Percentiles rank a stretch among this genome's conserved stretches.
phyloP scores from a whole-genome alignment of 805 yeast genomes.

The Pichia eremophila region DNA sequence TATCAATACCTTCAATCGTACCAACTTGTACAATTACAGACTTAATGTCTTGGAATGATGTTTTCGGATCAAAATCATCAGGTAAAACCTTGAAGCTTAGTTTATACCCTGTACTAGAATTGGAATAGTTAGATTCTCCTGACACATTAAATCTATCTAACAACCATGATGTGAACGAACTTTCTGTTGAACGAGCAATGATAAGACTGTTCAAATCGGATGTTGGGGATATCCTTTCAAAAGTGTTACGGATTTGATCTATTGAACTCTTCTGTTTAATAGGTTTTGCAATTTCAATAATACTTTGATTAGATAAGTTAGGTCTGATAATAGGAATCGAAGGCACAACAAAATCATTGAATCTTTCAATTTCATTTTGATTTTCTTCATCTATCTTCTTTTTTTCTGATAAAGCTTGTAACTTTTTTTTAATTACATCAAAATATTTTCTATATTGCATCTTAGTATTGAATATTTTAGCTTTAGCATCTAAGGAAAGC shows the following conservation, averaged over 20 bases:
- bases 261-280: neutral
- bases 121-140: conserved; percentile 7
- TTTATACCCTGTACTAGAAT: neutral
- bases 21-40: conserved; percentile 49
- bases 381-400: conserved; percentile 28
- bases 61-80: conserved; percentile 27
- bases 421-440: conserved; percentile 26
- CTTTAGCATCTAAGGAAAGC: conserved; percentile 32
- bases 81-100: conserved; percentile 36
- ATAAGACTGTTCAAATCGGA: neutral
- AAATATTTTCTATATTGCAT: conserved; percentile 27
- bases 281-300: neutral
- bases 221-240: neutral
- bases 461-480: conserved; percentile 31
- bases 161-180: conserved; percentile 15
- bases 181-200: neutral
- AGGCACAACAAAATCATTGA: conserved; percentile 20
- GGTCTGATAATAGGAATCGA: neutral
- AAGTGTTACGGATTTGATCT: neutral
- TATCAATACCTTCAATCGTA: conserved; percentile 13
- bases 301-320: too few species aligned
- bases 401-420: conserved; percentile 13
- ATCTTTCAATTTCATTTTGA: conserved; percentile 28
- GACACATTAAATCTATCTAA: conserved; percentile 11
- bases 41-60: conserved; percentile 31